These are phyloP conservation scores for Eutrema salsugineum DNA, from an alignment of 441 rosid genomes.

Conservation along the genomic window DNA sequence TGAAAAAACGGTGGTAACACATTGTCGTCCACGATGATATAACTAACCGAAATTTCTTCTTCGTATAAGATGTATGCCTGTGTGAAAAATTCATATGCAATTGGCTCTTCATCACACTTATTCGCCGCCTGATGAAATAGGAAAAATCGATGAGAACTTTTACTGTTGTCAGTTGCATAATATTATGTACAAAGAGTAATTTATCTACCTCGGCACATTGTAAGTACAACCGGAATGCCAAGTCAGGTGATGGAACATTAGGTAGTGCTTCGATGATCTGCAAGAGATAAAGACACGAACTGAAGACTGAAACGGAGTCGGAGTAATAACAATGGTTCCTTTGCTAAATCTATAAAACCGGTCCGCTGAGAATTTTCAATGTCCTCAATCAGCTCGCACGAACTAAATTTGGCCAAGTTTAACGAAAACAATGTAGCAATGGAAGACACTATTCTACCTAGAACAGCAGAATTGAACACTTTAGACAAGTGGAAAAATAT, in stretches of 20 bases:
- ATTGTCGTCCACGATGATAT: background rate
- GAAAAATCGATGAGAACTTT: slow-evolving; percentile 12
- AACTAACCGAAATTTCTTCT: slow-evolving; percentile 95
- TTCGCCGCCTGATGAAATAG: slow-evolving; percentile 78
- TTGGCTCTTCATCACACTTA: slow-evolving; percentile 91
- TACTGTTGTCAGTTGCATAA: slow-evolving; percentile 9
- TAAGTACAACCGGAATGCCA: slow-evolving; percentile 81
- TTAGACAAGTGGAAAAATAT: background rate
- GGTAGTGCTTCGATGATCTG: slow-evolving; percentile 85
- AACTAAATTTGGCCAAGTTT: background rate
- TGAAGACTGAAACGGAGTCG: background rate
- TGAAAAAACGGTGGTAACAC: background rate
- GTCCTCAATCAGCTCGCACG: background rate
- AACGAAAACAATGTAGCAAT: background rate
- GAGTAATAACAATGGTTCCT: background rate
- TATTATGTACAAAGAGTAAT: slow-evolving; percentile 1
- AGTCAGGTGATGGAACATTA: slow-evolving; percentile 79
- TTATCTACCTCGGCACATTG: slow-evolving; percentile 94
- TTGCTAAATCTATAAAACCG: background rate
- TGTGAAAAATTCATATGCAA: slow-evolving; percentile 97
- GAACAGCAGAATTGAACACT: slow-evolving; percentile 8
- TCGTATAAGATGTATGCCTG: slow-evolving; percentile 96
- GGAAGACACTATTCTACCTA: background rate
- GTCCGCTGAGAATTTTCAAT: background rate
- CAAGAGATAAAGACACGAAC: slow-evolving; percentile 24